Conservation (phyloP, 75 land plant species). For the Pinus tabuliformis region DNA sequence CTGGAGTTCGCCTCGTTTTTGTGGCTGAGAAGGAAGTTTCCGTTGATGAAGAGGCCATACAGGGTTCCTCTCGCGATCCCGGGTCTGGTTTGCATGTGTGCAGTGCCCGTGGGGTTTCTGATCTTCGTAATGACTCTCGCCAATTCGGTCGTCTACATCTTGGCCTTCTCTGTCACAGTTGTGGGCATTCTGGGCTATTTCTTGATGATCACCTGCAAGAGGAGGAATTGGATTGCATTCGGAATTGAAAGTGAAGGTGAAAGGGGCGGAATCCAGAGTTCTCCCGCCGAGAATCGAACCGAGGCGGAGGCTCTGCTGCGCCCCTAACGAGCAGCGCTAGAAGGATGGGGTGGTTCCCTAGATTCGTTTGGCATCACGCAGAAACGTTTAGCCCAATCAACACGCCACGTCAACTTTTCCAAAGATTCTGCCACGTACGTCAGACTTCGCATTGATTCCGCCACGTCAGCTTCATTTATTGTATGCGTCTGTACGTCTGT, state of each 20-base stretch:
- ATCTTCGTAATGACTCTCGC: conserved; percentile 62
- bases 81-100: conserved; percentile 40
- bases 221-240: conserved; percentile 29
- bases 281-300: background rate
- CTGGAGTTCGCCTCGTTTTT: conserved; percentile 70
- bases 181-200: conserved; percentile 33
- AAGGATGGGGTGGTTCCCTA: too few species aligned
- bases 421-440: too few species aligned
- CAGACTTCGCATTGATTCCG: too few species aligned
- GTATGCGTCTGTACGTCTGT: too few species aligned
- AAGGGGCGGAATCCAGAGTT: background rate
- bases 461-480: too few species aligned
- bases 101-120: conserved; percentile 59
- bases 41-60: conserved; percentile 53
- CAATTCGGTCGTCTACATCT: conserved; percentile 22
- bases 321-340: too few species aligned
- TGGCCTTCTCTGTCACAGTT: conserved; percentile 14
- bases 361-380: too few species aligned
- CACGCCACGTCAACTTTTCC: too few species aligned
- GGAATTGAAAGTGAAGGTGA: background rate
- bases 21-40: conserved; percentile 57
- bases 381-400: too few species aligned
- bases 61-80: conserved; percentile 46
- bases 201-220: conserved; percentile 17
- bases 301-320: background rate